Conservation (phyloP, 148 eudicot genomes). For the Camellia lanceoleosa region DNA sequence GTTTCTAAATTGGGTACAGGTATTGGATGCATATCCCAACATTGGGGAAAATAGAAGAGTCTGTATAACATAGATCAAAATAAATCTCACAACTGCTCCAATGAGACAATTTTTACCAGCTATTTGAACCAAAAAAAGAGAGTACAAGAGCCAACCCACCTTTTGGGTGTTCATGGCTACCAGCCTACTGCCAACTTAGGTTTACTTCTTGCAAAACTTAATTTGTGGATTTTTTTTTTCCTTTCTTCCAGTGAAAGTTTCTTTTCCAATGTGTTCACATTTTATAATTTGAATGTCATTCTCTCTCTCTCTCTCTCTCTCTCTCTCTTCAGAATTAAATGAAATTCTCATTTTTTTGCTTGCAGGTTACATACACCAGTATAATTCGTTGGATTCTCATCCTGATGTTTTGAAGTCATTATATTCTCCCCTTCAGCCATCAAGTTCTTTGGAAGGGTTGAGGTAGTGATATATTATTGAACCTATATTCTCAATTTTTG, state of each 20-base stretch:
- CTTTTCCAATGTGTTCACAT: too few species aligned
- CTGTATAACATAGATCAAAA: neutral
- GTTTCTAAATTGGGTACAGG: too few species aligned
- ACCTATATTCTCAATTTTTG: neutral
- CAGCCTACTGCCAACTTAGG: neutral
- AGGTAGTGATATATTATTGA: conserved; percentile 42
- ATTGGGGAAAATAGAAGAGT: too few species aligned
- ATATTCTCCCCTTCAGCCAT: conserved; percentile 94
- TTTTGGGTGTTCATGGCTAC: neutral
- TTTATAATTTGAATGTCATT: too few species aligned
- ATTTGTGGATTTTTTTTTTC: neutral
- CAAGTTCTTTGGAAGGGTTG: conserved; percentile 85
- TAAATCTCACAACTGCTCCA: neutral
- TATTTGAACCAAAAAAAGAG: neutral
- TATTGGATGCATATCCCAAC: too few species aligned
- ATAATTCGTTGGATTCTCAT: conserved; percentile 85
- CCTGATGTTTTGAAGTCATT: conserved; percentile 96
- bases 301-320: neutral
- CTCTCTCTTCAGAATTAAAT: neutral
- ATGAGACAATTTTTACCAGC: neutral
- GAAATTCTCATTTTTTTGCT: neutral
- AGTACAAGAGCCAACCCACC: neutral
- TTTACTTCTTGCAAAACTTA: neutral
- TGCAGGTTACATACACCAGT: conserved; percentile 91
- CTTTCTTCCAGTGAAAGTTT: too few species aligned